phyloP scores from a whole-genome alignment of 176 grass and related monocot genomes.

The Oryza glumipatula region DNA sequence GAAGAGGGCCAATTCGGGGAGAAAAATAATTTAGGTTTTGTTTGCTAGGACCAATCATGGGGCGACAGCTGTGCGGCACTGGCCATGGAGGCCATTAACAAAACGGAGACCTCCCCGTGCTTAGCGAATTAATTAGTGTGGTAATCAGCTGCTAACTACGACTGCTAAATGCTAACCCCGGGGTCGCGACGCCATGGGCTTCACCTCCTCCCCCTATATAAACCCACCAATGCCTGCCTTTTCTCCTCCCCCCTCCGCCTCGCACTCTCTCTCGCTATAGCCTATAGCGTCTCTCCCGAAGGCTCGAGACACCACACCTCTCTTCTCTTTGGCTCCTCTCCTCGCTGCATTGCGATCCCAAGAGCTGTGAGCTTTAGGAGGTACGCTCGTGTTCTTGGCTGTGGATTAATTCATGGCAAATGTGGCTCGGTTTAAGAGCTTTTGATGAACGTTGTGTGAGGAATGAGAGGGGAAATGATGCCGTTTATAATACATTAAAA shows the following conservation, averaged over 20 bases:
- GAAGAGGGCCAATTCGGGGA: conserved; percentile 19
- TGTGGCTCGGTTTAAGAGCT: conserved; percentile 41
- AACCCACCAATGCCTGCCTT: conserved; percentile 39
- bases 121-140: conserved; percentile 28
- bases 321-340: background rate
- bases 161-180: conserved; percentile 15
- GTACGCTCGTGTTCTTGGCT: conserved; percentile 46
- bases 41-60: conserved; percentile 44
- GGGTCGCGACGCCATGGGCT: conserved; percentile 27
- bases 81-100: conserved; percentile 47
- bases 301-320: background rate
- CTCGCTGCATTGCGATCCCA: background rate
- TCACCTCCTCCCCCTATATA: conserved; percentile 57
- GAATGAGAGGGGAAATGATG: conserved; percentile 6
- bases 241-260: conserved; percentile 59
- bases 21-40: background rate
- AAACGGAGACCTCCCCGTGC: background rate
- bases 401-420: conserved; percentile 25
- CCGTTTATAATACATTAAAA: background rate
- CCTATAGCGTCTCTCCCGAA: background rate
- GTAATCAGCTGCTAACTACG: conserved; percentile 39
- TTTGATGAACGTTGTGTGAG: conserved; percentile 3
- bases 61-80: conserved; percentile 41
- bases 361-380: conserved; percentile 19
- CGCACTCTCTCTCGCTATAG: background rate